Evolutionary conservation across 73 alveolate genomes (phyloP).

Genomic region (Paramecium tetraurelia): DNA sequence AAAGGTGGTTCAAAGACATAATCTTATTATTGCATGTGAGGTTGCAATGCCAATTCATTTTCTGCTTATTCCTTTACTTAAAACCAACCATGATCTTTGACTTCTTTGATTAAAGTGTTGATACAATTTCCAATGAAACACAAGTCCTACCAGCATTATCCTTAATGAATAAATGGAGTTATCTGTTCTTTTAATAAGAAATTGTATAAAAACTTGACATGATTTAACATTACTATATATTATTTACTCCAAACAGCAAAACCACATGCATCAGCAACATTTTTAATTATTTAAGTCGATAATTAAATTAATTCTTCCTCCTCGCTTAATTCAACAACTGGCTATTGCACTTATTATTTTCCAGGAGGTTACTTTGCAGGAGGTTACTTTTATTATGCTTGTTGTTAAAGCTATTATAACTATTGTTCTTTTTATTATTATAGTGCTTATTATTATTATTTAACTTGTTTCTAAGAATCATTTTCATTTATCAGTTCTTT

Average conservation of each 20-base stretch:
- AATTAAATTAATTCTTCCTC: constrained; percentile 11
- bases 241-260: constrained; percentile 4
- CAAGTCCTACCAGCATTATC: constrained; percentile 12
- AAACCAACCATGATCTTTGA: neutral
- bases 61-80: constrained; percentile 38
- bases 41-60: constrained; percentile 17
- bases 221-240: neutral
- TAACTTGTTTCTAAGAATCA: neutral
- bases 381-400: neutral
- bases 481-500: constrained; percentile 12
- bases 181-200: constrained; percentile 26
- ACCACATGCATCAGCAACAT: constrained; percentile 14
- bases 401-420: neutral
- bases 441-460: neutral
- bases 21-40: neutral
- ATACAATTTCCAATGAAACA: neutral
- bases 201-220: neutral
- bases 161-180: neutral
- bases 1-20: constrained; percentile 5
- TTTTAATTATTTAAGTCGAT: neutral
- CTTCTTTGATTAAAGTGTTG: neutral
- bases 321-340: neutral
- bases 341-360: neutral
- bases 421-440: constrained; percentile 1
- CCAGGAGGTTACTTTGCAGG: neutral